Base-by-base conservation (phyloP, 2,329 filamentous ascomycete species). In the Botrytis fragariae region DNA sequence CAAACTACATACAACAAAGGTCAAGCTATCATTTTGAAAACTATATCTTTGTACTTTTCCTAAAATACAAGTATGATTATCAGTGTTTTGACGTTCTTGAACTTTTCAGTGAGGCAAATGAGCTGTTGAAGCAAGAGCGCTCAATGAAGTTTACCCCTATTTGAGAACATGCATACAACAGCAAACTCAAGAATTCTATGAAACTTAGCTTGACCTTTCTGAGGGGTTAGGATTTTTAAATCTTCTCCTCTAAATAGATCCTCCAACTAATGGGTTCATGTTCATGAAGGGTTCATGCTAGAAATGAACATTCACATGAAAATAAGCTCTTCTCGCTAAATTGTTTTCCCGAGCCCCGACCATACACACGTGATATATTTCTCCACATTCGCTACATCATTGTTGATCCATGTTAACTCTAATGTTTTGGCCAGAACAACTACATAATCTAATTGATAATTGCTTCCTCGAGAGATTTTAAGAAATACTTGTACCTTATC, bases 361-460 rank as follows among this genome's bases (percentile, higher is more conserved):
- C 20, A 32, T 22, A 22, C 12, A 29, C 45, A 68, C 35, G n/a
- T 68, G 65, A 68, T 68, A 6, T 14, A 25, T 57, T 29, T 32
- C 65, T 25, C 48, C 64, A 57, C 35, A 57, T 25, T 68, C 65
- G 65, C 65, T 68, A 57, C 65, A 51, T 68, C 65, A 68, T 68
- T 68, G 65, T 42, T 42, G 2, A 68, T 68, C 64, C 9, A 68
- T 54, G 14, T 14, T 2, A 7, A 25, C 14, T 29, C 10, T 16
- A 12, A 25, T 39, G 22, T 25, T 39, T 68, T 39, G 22, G 45
- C 48, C 48, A 57, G 64, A 42, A 57, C 48, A 57, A 35, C 48
- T n/a, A 32, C 16, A 37, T 18, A 51, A 67, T 51, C 32, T 37
- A 51, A 42, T 68, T 42, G 37, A 42, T 57, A 29, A 57, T 57